phyloP scores from a whole-genome alignment of 768 basidiomycete genomes.

The Boletales sp. region DNA sequence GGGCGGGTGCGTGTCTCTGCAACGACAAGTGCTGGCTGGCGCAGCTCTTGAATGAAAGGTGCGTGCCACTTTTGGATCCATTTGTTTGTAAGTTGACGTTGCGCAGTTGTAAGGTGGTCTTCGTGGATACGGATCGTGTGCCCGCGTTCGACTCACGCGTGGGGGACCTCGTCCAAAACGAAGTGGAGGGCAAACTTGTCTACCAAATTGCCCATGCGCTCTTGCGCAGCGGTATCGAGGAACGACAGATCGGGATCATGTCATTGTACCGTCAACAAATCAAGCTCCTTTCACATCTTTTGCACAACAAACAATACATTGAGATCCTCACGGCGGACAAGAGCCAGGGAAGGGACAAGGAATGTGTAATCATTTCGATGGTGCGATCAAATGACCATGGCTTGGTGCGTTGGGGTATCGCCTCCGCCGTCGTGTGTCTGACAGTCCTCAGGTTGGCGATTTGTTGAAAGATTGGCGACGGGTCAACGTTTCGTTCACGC shows the following conservation, averaged over 20 bases:
- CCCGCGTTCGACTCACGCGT: constrained; percentile 78
- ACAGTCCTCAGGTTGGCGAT: constrained; percentile 69
- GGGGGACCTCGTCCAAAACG: constrained; percentile 90
- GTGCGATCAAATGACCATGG: constrained; percentile 82
- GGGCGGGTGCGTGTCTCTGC: constrained; percentile 26
- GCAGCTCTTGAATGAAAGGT: constrained; percentile 62
- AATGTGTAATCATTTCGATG: constrained; percentile 90
- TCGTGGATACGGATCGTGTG: constrained; percentile 87
- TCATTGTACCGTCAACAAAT: constrained; percentile 95
- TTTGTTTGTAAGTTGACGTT: background rate
- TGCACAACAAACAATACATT: constrained; percentile 53
- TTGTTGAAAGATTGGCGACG: constrained; percentile 93
- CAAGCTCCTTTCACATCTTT: constrained; percentile 72
- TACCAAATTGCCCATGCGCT: constrained; percentile 68
- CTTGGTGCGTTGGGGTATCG: constrained; percentile 47
- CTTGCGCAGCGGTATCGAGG: constrained; percentile 55
- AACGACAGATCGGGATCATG: constrained; percentile 80
- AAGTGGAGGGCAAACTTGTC: constrained; percentile 67
- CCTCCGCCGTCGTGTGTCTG: background rate
- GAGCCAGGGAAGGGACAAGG: constrained; percentile 94
- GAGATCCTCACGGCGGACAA: constrained; percentile 92
- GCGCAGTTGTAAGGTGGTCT: constrained; percentile 76
- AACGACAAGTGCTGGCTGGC: constrained; percentile 66
- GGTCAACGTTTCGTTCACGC: constrained; percentile 95
- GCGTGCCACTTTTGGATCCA: constrained; percentile 12